phyloP scores from a whole-genome alignment of 2,329 filamentous ascomycete species.

The Colletotrichum sp. region DNA sequence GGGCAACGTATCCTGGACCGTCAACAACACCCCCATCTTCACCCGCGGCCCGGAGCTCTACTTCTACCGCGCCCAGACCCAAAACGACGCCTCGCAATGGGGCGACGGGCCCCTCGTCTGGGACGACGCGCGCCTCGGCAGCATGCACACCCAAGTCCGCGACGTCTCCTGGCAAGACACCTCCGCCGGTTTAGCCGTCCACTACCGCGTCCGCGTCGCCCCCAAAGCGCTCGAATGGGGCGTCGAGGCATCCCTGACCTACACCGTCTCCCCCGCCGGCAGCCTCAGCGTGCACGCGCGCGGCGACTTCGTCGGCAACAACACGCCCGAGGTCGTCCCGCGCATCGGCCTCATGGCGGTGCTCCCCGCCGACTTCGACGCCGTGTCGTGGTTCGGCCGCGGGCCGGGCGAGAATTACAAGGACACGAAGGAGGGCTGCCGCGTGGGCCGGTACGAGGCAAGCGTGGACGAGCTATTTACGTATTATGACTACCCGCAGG shows the following conservation, averaged over 20 bases:
- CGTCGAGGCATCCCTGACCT: constrained; percentile 35
- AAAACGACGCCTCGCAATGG: constrained; percentile 15
- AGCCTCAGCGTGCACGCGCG: constrained; percentile 40
- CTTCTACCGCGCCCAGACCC: constrained; percentile 22
- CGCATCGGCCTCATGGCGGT: constrained; percentile 51
- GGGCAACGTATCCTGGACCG: constrained; percentile 21
- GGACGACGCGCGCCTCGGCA: constrained; percentile 2
- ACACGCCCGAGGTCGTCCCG: constrained; percentile 45
- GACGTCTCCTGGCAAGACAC: constrained; percentile 18
- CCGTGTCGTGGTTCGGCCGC: constrained; percentile 53
- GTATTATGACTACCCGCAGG: constrained; percentile 58
- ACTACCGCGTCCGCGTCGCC: constrained; percentile 43
- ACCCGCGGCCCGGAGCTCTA: constrained; percentile 20
- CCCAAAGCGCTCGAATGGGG: constrained; percentile 53
- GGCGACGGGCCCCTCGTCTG: constrained; percentile 1
- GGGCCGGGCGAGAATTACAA: constrained; percentile 57
- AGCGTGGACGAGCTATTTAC: constrained; percentile 46
- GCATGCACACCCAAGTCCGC: constrained; percentile 14
- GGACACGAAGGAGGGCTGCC: constrained; percentile 53
- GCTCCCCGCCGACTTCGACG: constrained; percentile 31
- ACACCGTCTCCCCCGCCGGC: constrained; percentile 41
- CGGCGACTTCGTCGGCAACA: constrained; percentile 39
- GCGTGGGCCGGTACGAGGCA: constrained; percentile 40
- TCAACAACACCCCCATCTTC: constrained; percentile 11
- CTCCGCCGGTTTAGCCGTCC: constrained; percentile 30